Percentiles rank a stretch among this genome's conserved stretches.
Evolutionary conservation across 179 eudicot genomes (phyloP).

Genomic region (Nepenthes alata): DNA sequence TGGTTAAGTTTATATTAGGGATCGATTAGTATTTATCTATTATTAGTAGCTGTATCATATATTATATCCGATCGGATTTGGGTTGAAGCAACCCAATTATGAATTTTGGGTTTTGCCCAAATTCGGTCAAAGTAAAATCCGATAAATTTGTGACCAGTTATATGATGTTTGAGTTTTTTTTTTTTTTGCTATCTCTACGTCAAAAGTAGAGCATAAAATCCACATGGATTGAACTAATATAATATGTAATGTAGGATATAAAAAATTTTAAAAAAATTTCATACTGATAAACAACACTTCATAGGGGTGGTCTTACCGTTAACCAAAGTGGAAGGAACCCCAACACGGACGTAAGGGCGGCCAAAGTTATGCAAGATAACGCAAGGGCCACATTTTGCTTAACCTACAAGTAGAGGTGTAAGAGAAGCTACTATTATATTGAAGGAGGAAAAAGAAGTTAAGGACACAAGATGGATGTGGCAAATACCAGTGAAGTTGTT

Average conservation of each 20-base stretch:
- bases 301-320: constrained; percentile 37
- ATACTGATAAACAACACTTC: background rate
- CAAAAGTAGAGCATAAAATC: too few species aligned
- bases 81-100: too few species aligned
- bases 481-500: constrained; percentile 67
- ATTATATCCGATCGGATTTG: too few species aligned
- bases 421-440: background rate
- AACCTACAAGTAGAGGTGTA: constrained; percentile 29
- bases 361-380: constrained; percentile 65
- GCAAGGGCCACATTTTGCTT: constrained; percentile 98
- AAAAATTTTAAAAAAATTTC: background rate
- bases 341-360: constrained; percentile 83
- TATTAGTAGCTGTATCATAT: too few species aligned
- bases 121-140: too few species aligned
- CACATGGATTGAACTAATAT: too few species aligned
- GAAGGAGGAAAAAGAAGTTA: background rate
- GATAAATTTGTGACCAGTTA: too few species aligned
- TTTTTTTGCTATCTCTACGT: too few species aligned
- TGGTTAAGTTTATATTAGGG: too few species aligned
- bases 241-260: background rate
- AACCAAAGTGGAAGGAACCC: constrained; percentile 88
- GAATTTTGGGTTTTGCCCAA: too few species aligned
- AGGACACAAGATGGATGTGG: background rate
- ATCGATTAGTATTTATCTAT: too few species aligned
- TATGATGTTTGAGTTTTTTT: too few species aligned